A percentile compares a stretch with the other conserved stretches of the same genome.
Conservation (phyloP, 805 yeast genomes). For the Suhomyces xylopsoci region DNA sequence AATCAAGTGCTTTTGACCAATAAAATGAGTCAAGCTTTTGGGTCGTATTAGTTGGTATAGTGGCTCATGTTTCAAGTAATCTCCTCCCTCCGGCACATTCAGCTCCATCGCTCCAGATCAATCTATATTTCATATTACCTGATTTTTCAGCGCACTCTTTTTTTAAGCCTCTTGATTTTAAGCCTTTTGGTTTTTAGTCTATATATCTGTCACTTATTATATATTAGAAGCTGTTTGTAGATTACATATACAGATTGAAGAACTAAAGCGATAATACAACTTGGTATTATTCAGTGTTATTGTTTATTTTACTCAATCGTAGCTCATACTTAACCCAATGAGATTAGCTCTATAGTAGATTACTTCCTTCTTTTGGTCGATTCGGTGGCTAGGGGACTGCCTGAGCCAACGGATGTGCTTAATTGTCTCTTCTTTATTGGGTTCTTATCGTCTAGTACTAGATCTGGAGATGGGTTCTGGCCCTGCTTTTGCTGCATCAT, state of each 20-base stretch:
- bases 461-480: slow-evolving; percentile 4
- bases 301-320: background rate
- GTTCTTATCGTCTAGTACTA: slow-evolving; percentile 8
- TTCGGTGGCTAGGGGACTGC: slow-evolving; percentile 10
- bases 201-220: background rate
- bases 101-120: background rate
- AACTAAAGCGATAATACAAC: background rate
- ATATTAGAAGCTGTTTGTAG: background rate
- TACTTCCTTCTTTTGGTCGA: slow-evolving; percentile 9
- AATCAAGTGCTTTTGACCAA: slow-evolving; percentile 83
- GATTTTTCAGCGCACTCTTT: background rate
- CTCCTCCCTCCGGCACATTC: background rate
- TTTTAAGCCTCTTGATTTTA: no score
- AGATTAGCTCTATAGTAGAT: no score
- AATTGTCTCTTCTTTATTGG: slow-evolving; percentile 10
- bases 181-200: no score
- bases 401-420: slow-evolving; percentile 9
- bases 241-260: background rate
- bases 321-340: background rate
- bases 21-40: slow-evolving; percentile 55
- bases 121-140: background rate
- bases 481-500: slow-evolving; percentile 1
- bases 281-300: background rate
- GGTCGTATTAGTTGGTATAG: slow-evolving; percentile 88
- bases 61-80: slow-evolving; percentile 1